phyloP scores from a whole-genome alignment of 306 rosid species.

The Casuarina glauca region DNA sequence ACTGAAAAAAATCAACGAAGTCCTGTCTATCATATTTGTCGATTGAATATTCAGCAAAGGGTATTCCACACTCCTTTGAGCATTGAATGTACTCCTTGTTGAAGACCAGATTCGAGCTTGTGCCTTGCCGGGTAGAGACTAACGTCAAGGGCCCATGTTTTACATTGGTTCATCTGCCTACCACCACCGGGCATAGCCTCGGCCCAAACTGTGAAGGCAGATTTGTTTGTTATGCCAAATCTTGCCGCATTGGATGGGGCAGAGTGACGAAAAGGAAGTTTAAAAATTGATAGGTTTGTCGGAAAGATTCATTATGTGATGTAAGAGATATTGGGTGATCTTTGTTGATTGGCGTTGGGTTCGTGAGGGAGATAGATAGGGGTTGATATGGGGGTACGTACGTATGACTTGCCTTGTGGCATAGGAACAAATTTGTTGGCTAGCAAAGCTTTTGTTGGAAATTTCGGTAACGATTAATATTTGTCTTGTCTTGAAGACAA shows the following conservation, averaged over 20 bases:
- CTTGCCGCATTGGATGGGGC: slow-evolving; percentile 27
- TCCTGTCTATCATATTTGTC: slow-evolving; percentile 46
- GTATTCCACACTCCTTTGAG: slow-evolving; percentile 43
- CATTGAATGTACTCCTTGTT: slow-evolving; percentile 59
- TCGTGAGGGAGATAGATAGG: too few species aligned
- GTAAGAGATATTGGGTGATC: neutral
- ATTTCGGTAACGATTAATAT: too few species aligned
- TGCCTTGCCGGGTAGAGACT: slow-evolving; percentile 22
- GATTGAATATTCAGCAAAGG: slow-evolving; percentile 45
- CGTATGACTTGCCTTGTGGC: too few species aligned
- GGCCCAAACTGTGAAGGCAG: slow-evolving; percentile 50
- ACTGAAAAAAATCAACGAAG: slow-evolving; percentile 14
- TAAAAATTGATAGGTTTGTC: slow-evolving; percentile 7
- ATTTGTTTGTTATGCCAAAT: slow-evolving; percentile 48
- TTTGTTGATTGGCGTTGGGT: too few species aligned
- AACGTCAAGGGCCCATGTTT: slow-evolving; percentile 45
- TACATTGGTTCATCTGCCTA: slow-evolving; percentile 24
- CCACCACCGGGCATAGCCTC: slow-evolving; percentile 28
- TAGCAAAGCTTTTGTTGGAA: too few species aligned
- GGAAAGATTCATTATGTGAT: slow-evolving; percentile 13
- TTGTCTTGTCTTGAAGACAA: too few species aligned
- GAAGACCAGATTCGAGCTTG: slow-evolving; percentile 69
- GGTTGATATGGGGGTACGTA: too few species aligned
- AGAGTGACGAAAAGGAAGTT: slow-evolving; percentile 24
- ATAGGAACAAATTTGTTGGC: too few species aligned